Percentiles rank a stretch among this genome's conserved stretches.
These are phyloP conservation scores for Lanzia echinophila DNA, from an alignment of 2,329 filamentous ascomycete genomes.

Conservation along the genomic window DNA sequence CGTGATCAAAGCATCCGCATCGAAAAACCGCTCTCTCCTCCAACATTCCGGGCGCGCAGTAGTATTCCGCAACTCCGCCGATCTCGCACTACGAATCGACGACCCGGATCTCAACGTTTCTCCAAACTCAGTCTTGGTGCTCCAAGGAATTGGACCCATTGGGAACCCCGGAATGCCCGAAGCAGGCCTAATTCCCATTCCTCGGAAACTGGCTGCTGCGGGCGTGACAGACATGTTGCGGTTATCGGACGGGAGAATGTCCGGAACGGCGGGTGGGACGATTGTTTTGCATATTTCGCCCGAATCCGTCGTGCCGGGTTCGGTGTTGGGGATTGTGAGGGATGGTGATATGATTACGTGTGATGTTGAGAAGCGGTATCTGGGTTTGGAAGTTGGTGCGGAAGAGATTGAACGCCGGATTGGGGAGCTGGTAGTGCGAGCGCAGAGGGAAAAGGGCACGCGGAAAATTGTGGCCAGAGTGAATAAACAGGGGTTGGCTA, in stretches of 20 bases:
- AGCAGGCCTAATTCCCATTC: slow-evolving; percentile 44
- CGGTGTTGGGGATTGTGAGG: slow-evolving; percentile 41
- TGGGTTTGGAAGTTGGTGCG: slow-evolving; percentile 33
- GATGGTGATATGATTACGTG: slow-evolving; percentile 42
- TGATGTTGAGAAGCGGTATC: slow-evolving; percentile 36
- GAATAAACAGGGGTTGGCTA: slow-evolving; percentile 33
- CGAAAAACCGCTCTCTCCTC: slow-evolving; percentile 40
- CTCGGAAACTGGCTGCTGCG: slow-evolving; percentile 39
- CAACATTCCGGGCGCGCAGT: slow-evolving; percentile 39
- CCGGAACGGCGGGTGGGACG: slow-evolving; percentile 48
- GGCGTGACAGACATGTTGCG: slow-evolving; percentile 48
- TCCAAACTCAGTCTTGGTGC: slow-evolving; percentile 38
- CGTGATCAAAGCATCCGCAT: slow-evolving; percentile 67
- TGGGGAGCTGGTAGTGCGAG: background rate
- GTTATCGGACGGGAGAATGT: slow-evolving; percentile 48
- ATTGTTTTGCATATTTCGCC: slow-evolving; percentile 48
- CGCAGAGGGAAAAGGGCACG: slow-evolving; percentile 22
- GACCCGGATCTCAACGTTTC: slow-evolving; percentile 38
- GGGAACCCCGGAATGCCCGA: slow-evolving; percentile 48
- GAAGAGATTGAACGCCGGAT: slow-evolving; percentile 18
- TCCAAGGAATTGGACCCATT: slow-evolving; percentile 44
- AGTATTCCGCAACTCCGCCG: slow-evolving; percentile 42
- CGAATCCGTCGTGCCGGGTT: slow-evolving; percentile 41
- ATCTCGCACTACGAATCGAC: slow-evolving; percentile 41
- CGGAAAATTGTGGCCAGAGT: slow-evolving; percentile 19